Conservation (phyloP, 129 eudicot genomes). For the Flaveria brownii region DNA sequence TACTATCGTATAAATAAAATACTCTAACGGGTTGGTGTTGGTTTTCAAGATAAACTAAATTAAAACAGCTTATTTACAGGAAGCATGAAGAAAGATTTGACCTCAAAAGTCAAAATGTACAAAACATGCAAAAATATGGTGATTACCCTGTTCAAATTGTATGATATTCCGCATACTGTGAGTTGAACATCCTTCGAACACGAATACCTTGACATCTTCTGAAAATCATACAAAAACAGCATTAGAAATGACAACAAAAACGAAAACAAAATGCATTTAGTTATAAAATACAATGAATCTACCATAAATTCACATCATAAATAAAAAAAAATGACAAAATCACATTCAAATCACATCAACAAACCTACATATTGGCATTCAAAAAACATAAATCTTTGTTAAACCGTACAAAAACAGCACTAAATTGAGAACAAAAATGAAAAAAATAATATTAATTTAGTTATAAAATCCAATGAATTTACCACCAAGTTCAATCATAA, state of each 20-base stretch:
- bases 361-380: no score
- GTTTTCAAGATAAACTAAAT: background rate
- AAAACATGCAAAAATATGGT: background rate
- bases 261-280: no score
- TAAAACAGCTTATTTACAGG: background rate
- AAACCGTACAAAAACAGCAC: background rate
- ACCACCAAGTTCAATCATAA: background rate
- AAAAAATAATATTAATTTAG: no score
- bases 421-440: background rate
- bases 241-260: background rate
- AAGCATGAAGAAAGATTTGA: background rate
- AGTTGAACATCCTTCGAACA: background rate
- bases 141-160: background rate
- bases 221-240: background rate
- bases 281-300: no score
- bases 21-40: background rate
- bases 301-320: background rate
- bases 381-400: no score
- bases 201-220: background rate
- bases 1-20: background rate
- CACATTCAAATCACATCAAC: no score
- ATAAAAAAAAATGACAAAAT: background rate
- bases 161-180: background rate
- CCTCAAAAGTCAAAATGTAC: constrained; percentile 1
- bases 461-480: no score